Evolutionary conservation across 2,329 filamentous ascomycete genomes (phyloP).

Genomic region (Calonectria naviculata): DNA sequence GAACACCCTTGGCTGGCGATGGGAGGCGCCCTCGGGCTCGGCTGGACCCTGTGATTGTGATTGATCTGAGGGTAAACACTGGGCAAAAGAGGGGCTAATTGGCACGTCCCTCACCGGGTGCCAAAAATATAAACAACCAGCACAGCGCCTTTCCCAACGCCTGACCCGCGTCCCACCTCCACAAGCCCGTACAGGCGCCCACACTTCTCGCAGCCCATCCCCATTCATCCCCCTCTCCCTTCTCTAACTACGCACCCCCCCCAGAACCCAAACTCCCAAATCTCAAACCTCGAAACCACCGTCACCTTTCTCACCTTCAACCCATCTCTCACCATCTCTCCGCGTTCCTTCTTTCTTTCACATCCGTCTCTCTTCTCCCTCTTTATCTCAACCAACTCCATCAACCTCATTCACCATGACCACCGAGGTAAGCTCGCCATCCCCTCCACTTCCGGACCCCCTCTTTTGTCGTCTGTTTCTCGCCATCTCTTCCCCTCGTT

Average conservation of each 20-base stretch:
- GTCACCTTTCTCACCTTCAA: conserved; percentile 32
- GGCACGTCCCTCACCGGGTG: conserved; percentile 3
- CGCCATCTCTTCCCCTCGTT: conserved; percentile 10
- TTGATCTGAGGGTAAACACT: conserved; percentile 1
- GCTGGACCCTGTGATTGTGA: not conserved
- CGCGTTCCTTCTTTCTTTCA: conserved; percentile 33
- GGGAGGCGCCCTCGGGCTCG: not conserved
- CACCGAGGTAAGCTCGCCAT: conserved; percentile 45
- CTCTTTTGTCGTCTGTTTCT: conserved; percentile 18
- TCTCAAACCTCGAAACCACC: conserved; percentile 41
- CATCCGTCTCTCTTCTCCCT: conserved; percentile 27
- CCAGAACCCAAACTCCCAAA: conserved; percentile 39
- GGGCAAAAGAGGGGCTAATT: conserved; percentile 16
- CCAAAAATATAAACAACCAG: conserved; percentile 18
- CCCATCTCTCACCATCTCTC: conserved; percentile 28
- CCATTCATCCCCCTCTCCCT: conserved; percentile 32
- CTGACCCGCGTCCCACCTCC: conserved; percentile 42
- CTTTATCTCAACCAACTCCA: conserved; percentile 31
- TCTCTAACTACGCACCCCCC: conserved; percentile 38
- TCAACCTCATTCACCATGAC: conserved; percentile 43
- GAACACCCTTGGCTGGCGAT: not conserved
- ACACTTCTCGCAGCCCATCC: conserved; percentile 29
- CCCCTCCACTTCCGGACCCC: conserved; percentile 13
- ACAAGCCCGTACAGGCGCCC: conserved; percentile 24
- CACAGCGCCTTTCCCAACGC: conserved; percentile 31